Conservation (phyloP, 306 rosid genomes). For the Begonia masoniana region DNA sequence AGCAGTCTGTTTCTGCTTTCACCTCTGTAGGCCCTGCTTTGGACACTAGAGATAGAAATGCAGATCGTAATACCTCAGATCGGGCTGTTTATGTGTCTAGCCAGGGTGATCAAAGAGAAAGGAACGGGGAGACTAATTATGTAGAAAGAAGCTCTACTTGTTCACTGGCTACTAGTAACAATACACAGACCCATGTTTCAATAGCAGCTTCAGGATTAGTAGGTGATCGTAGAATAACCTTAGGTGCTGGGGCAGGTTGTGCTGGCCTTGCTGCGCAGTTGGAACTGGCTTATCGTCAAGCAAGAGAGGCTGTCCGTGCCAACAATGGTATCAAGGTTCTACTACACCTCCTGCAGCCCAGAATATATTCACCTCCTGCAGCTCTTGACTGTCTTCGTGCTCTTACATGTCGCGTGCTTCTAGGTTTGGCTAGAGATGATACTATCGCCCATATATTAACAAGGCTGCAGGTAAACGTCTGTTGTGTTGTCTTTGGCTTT, state of each 20-base stretch:
- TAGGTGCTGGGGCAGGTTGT: slow-evolving; percentile 91
- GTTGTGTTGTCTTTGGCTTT: too few relatives aligned
- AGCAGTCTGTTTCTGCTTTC: slow-evolving; percentile 50
- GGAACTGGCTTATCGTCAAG: slow-evolving; percentile 85
- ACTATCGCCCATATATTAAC: slow-evolving; percentile 92
- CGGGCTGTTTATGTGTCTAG: slow-evolving; percentile 33
- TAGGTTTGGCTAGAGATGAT: slow-evolving; percentile 96
- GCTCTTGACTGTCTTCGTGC: slow-evolving; percentile 96
- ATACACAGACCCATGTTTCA: slow-evolving; percentile 46
- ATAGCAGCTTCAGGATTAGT: slow-evolving; percentile 72
- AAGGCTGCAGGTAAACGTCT: slow-evolving; percentile 66
- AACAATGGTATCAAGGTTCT: slow-evolving; percentile 94
- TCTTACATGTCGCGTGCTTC: slow-evolving; percentile 85
- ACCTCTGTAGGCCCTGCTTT: slow-evolving; percentile 31
- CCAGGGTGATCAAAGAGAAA: slow-evolving; percentile 60
- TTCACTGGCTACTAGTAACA: slow-evolving; percentile 17
- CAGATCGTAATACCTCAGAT: slow-evolving; percentile 54
- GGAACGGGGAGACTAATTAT: slow-evolving; percentile 47
- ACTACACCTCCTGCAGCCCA: slow-evolving; percentile 79
- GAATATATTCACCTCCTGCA: slow-evolving; percentile 82
- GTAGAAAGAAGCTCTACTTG: slow-evolving; percentile 39
- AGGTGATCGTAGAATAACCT: slow-evolving; percentile 87
- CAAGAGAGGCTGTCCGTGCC: slow-evolving; percentile 87
- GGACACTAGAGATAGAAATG: slow-evolving; percentile 65
- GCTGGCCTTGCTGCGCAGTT: slow-evolving; percentile 91